phyloP scores from a whole-genome alignment of 202 grass and related monocot genomes.

The Setaria viridis region DNA sequence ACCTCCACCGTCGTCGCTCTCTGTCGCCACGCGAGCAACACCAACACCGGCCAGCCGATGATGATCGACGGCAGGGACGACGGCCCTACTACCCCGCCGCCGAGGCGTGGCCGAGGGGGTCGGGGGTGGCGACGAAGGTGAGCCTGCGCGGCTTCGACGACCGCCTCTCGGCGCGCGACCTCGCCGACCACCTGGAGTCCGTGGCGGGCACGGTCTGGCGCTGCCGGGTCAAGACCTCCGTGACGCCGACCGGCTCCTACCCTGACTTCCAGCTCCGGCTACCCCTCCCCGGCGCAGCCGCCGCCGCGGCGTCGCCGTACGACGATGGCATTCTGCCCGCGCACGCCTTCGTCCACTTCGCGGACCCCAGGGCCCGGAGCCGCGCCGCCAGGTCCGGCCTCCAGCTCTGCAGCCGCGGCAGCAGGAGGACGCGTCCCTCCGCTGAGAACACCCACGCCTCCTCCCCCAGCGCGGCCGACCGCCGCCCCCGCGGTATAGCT shows the following conservation, averaged over 20 bases:
- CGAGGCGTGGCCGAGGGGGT: neutral
- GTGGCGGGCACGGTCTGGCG: conserved; percentile 78
- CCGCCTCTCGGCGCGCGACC: conserved; percentile 45
- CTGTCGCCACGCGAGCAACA: neutral
- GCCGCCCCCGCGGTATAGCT: conserved; percentile 23
- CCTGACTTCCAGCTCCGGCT: conserved; percentile 51
- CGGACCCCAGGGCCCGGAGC: conserved; percentile 38
- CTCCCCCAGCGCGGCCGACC: neutral
- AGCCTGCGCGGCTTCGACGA: conserved; percentile 62
- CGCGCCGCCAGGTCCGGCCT: conserved; percentile 41
- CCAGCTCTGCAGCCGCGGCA: neutral
- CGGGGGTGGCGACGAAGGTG: conserved; percentile 51
- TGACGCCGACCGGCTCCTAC: conserved; percentile 69
- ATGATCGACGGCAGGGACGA: too few relatives aligned
- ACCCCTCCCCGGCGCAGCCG: neutral
- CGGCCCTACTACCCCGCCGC: neutral
- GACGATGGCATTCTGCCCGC: conserved; percentile 47
- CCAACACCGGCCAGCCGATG: neutral
- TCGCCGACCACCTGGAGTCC: conserved; percentile 58
- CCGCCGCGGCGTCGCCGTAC: neutral
- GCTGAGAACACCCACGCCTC: too few relatives aligned
- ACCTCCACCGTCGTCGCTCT: neutral
- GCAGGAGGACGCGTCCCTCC: neutral
- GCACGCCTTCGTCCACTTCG: conserved; percentile 92
- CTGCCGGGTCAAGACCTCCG: conserved; percentile 81